Conservation (phyloP, 257 asterid species). For the Fraxinus quadrangulata region DNA sequence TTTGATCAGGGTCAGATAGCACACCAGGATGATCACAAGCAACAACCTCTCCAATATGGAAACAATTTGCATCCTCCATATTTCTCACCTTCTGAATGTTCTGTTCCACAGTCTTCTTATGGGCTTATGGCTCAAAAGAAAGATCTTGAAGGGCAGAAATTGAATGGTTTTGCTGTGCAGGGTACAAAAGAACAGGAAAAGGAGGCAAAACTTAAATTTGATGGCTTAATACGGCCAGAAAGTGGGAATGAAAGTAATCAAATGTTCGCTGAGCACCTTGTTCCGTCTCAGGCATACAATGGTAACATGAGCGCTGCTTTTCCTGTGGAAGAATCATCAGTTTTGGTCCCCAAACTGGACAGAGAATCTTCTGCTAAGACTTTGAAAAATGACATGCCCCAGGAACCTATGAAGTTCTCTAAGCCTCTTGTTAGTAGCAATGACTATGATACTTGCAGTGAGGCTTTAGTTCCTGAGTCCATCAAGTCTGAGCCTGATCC, state of each 20-base stretch:
- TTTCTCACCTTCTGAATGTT: slow-evolving; percentile 41
- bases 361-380: slow-evolving; percentile 38
- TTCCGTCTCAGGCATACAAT: slow-evolving; percentile 32
- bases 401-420: slow-evolving; percentile 42
- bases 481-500: slow-evolving; percentile 50
- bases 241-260: slow-evolving; percentile 34
- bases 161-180: slow-evolving; percentile 27
- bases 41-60: slow-evolving; percentile 40
- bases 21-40: slow-evolving; percentile 39
- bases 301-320: slow-evolving; percentile 36
- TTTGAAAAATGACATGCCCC: slow-evolving; percentile 36
- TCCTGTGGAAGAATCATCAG: slow-evolving; percentile 44
- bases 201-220: slow-evolving; percentile 42
- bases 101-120: slow-evolving; percentile 32
- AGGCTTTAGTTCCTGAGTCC: slow-evolving; percentile 46
- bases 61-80: slow-evolving; percentile 35
- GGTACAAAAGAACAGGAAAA: slow-evolving; percentile 35
- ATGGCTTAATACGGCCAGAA: slow-evolving; percentile 34
- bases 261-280: slow-evolving; percentile 37
- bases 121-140: slow-evolving; percentile 42
- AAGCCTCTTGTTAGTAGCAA: slow-evolving; percentile 48
- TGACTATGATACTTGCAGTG: slow-evolving; percentile 37
- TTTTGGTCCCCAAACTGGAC: slow-evolving; percentile 36
- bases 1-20: slow-evolving; percentile 36
- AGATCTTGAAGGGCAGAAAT: slow-evolving; percentile 45